Conservation (phyloP, 805 yeast species). For the Tetrapisispora taiwanensis region DNA sequence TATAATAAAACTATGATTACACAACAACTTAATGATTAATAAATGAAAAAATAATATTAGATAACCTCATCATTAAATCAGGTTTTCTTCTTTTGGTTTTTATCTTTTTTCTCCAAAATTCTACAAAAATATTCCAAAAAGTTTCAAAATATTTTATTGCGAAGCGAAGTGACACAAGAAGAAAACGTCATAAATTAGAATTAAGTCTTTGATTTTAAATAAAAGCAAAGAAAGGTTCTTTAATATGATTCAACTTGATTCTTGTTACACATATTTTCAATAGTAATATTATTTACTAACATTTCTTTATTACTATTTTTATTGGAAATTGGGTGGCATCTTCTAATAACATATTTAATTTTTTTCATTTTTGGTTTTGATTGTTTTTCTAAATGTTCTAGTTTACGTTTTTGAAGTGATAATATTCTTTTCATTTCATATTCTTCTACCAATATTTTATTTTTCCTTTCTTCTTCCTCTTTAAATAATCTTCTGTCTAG, state of each 20-base stretch:
- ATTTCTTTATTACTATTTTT: neutral
- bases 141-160: neutral
- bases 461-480: conserved; percentile 10
- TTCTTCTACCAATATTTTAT: neutral
- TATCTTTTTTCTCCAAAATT: no score
- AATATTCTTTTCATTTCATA: neutral
- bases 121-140: no score
- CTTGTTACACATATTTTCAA: neutral
- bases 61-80: no score
- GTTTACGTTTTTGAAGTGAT: no score
- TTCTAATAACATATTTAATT: neutral
- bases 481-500: conserved; percentile 7
- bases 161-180: neutral
- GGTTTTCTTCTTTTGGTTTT: no score
- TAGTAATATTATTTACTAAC: neutral
- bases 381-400: neutral
- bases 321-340: neutral
- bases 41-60: no score
- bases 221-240: neutral
- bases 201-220: no score
- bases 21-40: no score
- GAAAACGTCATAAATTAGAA: no score
- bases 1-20: no score
- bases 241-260: neutral
- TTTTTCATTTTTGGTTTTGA: neutral